Percentiles rank a stretch among this genome's conserved stretches.
Evolutionary conservation across 1,139 yeast genomes (phyloP).

Genomic region (Sugiyamaella xylanicola): DNA sequence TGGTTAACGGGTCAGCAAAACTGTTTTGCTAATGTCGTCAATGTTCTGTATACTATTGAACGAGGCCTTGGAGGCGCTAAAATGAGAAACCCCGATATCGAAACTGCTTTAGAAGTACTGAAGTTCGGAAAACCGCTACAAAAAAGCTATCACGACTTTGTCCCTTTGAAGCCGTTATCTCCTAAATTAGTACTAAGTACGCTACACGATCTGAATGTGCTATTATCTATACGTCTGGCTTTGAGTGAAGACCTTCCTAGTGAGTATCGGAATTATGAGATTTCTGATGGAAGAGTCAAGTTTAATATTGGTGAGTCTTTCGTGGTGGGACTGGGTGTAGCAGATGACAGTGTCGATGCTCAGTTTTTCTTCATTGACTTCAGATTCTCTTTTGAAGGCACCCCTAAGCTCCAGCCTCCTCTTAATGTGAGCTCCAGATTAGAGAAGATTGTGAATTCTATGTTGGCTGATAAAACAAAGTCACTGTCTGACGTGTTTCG

Average conservation of each 20-base stretch:
- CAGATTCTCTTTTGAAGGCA: constrained; percentile 50
- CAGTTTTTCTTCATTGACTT: constrained; percentile 78
- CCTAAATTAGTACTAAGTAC: constrained; percentile 63
- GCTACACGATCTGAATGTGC: constrained; percentile 68
- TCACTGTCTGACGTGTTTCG: constrained; percentile 60
- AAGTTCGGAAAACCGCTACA: constrained; percentile 76
- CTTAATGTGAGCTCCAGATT: constrained; percentile 48
- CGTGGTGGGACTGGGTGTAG: constrained; percentile 69
- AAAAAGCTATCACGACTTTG: constrained; percentile 60
- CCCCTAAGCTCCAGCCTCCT: constrained; percentile 39
- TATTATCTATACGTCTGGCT: constrained; percentile 75
- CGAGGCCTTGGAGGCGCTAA: constrained; percentile 79
- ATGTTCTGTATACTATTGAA: constrained; percentile 62
- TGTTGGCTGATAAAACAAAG: constrained; percentile 52
- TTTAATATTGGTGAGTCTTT: constrained; percentile 68
- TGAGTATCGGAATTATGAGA: constrained; percentile 60
- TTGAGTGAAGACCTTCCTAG: constrained; percentile 61
- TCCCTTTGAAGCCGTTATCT: constrained; percentile 55
- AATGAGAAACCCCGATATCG: constrained; percentile 83
- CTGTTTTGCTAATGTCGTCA: constrained; percentile 62
- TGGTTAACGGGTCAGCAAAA: constrained; percentile 85
- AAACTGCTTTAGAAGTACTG: constrained; percentile 83
- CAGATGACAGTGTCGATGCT: constrained; percentile 59
- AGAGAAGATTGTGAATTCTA: constrained; percentile 60
- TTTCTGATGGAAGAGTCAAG: constrained; percentile 75